Conservation (phyloP, 495 filamentous ascomycete genomes). For the Penicillium nucicola region DNA sequence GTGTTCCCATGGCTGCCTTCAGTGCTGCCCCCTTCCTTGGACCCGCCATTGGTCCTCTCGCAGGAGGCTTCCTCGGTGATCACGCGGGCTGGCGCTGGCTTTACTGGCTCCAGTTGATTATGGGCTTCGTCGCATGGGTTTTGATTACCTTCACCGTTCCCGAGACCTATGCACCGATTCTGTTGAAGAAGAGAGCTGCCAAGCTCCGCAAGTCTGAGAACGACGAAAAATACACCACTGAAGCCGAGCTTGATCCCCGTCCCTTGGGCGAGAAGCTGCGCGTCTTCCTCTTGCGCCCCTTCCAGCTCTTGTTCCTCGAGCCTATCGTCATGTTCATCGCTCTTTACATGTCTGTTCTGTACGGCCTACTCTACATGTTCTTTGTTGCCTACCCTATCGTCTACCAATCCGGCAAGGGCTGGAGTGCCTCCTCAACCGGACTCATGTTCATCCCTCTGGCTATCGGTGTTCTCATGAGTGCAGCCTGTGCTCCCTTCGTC, state of each 20-base stretch:
- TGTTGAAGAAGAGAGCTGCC: constrained; percentile 61
- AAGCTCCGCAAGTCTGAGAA: constrained; percentile 68
- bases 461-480: constrained; percentile 63
- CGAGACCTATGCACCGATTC: constrained; percentile 73
- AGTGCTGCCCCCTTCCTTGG: constrained; percentile 76
- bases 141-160: constrained; percentile 77
- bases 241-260: constrained; percentile 67
- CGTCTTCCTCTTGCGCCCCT: constrained; percentile 70
- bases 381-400: constrained; percentile 77
- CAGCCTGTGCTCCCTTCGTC: constrained; percentile 63
- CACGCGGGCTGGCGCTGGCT: constrained; percentile 76
- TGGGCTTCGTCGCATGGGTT: constrained; percentile 61
- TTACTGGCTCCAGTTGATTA: constrained; percentile 79
- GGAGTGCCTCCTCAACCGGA: constrained; percentile 66
- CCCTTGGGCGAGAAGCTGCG: constrained; percentile 59
- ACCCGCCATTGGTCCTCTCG: constrained; percentile 68
- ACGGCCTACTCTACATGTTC: constrained; percentile 80
- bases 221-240: constrained; percentile 62
- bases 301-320: constrained; percentile 76
- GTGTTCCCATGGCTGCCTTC: constrained; percentile 85
- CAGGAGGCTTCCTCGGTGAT: constrained; percentile 71
- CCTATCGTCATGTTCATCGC: constrained; percentile 76
- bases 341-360: constrained; percentile 76
- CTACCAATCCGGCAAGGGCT: constrained; percentile 73
- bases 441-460: constrained; percentile 80